These are phyloP conservation scores for Magnusiomyces tetraspermus DNA, from an alignment of 1,139 yeast species.

Conservation along the genomic window DNA sequence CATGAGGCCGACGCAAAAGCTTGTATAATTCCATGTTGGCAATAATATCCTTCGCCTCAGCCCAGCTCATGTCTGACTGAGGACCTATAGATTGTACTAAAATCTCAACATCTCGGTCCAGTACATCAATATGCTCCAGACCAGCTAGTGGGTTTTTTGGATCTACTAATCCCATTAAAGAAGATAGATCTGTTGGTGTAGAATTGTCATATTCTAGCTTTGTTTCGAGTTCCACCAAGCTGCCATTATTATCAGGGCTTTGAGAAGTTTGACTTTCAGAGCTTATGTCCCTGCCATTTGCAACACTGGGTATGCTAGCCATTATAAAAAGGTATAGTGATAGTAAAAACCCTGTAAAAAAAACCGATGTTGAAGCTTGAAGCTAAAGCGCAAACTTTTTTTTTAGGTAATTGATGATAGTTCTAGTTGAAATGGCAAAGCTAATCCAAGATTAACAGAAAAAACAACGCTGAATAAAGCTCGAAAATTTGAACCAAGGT, in stretches of 20 bases:
- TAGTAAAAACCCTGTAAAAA: not conserved
- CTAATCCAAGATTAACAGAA: too few relatives aligned
- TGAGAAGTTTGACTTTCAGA: not conserved
- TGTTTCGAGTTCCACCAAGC: not conserved
- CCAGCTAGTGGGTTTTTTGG: conserved; percentile 10
- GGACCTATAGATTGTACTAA: not conserved
- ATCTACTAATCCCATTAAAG: conserved; percentile 8
- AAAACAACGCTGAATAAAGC: too few relatives aligned
- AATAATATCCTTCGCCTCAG: conserved; percentile 5
- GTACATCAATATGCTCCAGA: conserved; percentile 11
- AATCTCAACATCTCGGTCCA: conserved; percentile 10
- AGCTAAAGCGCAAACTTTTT: not conserved
- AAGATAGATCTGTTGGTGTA: not conserved
- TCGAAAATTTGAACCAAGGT: too few relatives aligned
- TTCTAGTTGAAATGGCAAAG: too few relatives aligned
- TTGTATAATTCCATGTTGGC: conserved; percentile 21
- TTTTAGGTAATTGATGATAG: too few relatives aligned
- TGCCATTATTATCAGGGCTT: not conserved
- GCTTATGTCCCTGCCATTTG: too few relatives aligned
- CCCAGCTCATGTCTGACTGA: conserved; percentile 11
- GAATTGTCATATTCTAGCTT: not conserved
- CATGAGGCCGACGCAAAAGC: conserved; percentile 31
- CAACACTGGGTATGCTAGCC: not conserved
- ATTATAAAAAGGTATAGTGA: not conserved
- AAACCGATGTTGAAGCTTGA: not conserved